A percentile compares a stretch with the other conserved stretches of the same genome.
phyloP scores from a whole-genome alignment of 371 early-diverging fungal species.

The Syncephalastrum racemosum region DNA sequence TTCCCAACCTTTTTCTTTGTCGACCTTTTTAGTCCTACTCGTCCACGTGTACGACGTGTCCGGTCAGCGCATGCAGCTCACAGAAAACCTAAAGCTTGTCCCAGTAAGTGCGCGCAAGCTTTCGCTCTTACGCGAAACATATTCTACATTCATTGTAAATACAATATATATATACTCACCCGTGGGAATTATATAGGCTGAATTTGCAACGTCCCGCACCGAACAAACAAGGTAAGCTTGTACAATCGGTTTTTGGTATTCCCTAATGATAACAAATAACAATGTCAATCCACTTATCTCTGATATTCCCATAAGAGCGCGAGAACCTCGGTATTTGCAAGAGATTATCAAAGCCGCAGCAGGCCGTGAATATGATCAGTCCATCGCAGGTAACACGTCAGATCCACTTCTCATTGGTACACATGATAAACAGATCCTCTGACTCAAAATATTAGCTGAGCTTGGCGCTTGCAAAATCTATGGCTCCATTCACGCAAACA shows the following conservation, averaged over 20 bases:
- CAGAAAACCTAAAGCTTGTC: conserved; percentile 35
- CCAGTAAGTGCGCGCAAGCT: conserved; percentile 33
- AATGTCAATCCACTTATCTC: background rate
- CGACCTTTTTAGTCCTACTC: conserved; percentile 25
- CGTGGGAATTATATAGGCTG: conserved; percentile 30
- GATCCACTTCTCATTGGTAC: no score
- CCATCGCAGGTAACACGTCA: conserved; percentile 20
- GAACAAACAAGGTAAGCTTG: conserved; percentile 7
- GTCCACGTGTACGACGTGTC: conserved; percentile 53
- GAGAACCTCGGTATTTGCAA: conserved; percentile 36
- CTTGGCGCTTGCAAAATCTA: conserved; percentile 73
- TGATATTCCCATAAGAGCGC: conserved; percentile 14
- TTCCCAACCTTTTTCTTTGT: background rate
- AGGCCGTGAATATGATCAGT: conserved; percentile 35
- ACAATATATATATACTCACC: background rate
- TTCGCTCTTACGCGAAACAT: conserved; percentile 1
- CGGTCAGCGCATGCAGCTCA: conserved; percentile 43
- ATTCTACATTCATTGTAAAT: no score
- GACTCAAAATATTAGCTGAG: conserved; percentile 22
- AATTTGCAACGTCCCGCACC: conserved; percentile 39
- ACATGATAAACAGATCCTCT: no score
- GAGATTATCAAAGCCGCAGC: conserved; percentile 45
- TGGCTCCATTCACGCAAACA: conserved; percentile 77
- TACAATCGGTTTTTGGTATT: background rate
- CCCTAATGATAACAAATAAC: conserved; percentile 2